Conservation (phyloP, 306 rosid species). For the Calophaca sinica region DNA sequence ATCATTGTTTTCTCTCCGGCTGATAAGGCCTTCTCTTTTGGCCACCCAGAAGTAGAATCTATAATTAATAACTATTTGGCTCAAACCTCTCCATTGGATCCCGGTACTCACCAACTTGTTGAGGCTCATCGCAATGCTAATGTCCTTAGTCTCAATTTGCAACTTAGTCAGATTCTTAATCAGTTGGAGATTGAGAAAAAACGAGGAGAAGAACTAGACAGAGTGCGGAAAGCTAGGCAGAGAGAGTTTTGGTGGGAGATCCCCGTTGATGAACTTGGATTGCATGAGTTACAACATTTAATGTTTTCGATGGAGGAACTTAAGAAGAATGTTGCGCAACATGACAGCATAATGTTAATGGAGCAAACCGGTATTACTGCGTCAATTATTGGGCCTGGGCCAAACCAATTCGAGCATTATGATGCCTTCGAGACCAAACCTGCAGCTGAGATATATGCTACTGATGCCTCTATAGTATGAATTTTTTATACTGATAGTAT, state of each 20-base stretch:
- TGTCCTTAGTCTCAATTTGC: conserved; percentile 24
- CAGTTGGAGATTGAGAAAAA: conserved; percentile 41
- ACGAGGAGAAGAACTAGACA: conserved; percentile 35
- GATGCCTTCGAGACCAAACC: too few species aligned
- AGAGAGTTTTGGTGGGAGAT: conserved; percentile 44
- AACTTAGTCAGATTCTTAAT: conserved; percentile 31
- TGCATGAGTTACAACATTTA: conserved; percentile 27
- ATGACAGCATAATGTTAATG: too few species aligned
- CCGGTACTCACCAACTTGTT: background rate
- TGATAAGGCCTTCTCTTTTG: conserved; percentile 45
- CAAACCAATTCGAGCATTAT: too few species aligned
- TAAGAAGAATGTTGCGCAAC: background rate
- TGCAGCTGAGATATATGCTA: too few species aligned
- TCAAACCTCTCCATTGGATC: background rate
- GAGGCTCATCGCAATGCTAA: conserved; percentile 25
- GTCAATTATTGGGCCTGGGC: too few species aligned
- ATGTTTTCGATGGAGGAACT: conserved; percentile 35
- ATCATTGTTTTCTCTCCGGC: conserved; percentile 42
- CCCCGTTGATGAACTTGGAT: conserved; percentile 39
- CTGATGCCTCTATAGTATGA: too few species aligned
- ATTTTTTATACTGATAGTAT: too few species aligned
- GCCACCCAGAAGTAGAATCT: conserved; percentile 47
- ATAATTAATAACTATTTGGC: conserved; percentile 26
- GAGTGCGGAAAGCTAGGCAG: conserved; percentile 21
- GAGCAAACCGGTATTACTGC: too few species aligned